phyloP scores from a whole-genome alignment of 257 asterid genomes.

The Solanum ahanhuiri region DNA sequence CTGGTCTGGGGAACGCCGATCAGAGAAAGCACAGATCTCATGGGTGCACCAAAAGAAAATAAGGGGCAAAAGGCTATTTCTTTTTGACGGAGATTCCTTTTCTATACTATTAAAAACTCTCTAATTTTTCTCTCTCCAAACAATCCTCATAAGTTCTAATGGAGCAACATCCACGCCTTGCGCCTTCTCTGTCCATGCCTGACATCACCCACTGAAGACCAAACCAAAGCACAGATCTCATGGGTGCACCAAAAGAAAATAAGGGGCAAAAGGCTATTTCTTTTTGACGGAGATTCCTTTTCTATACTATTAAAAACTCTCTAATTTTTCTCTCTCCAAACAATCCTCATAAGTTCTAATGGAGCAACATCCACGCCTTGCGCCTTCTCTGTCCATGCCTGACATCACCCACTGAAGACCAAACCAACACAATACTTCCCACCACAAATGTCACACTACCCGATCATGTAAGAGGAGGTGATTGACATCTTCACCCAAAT shows the following conservation, averaged over 20 bases:
- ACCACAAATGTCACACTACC: background rate
- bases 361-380: background rate
- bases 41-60: background rate
- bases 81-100: background rate
- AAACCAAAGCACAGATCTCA: too few species aligned
- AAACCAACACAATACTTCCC: background rate
- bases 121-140: background rate
- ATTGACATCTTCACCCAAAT: background rate
- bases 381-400: too few species aligned
- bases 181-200: too few species aligned
- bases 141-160: background rate
- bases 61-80: background rate
- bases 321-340: background rate
- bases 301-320: background rate
- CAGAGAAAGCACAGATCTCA: too few species aligned
- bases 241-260: background rate
- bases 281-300: background rate
- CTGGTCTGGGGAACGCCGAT: too few species aligned
- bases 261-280: background rate
- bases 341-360: background rate
- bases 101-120: background rate
- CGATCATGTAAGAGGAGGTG: background rate
- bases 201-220: too few species aligned
- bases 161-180: background rate
- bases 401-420: too few species aligned